These are phyloP conservation scores for Hyaloscypha finlandica DNA, from an alignment of 495 filamentous ascomycete genomes.

Conservation along the genomic window DNA sequence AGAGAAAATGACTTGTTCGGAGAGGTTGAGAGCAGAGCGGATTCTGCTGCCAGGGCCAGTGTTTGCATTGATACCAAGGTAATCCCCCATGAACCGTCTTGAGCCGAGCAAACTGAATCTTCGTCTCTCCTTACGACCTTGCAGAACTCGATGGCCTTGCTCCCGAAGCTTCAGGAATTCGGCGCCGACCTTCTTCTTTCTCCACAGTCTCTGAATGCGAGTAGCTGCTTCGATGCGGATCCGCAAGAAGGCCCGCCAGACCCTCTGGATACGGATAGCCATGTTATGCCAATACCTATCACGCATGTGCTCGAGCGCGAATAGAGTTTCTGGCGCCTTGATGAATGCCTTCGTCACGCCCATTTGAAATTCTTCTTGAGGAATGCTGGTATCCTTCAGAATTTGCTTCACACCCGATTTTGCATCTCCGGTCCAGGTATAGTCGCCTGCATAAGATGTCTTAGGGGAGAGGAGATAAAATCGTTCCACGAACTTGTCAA, in stretches of 20 bases:
- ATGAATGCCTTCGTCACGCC: conserved; percentile 97
- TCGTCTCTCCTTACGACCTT: conserved; percentile 85
- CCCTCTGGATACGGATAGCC: conserved; percentile 95
- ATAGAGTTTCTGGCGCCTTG: conserved; percentile 97
- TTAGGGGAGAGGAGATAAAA: conserved; percentile 96
- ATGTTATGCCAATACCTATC: conserved; percentile 99
- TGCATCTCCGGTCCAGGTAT: conserved; percentile 89
- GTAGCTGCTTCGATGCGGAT: conserved; percentile 92
- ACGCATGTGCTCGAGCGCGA: conserved; percentile 96
- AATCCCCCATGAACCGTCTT: conserved; percentile 92
- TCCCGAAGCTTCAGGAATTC: conserved; percentile 88
- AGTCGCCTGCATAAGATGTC: conserved; percentile 94
- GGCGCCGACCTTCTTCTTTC: conserved; percentile 82
- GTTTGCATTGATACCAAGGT: conserved; percentile 80
- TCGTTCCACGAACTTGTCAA: conserved; percentile 97
- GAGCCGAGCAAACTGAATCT: conserved; percentile 89
- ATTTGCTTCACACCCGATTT: conserved; percentile 90
- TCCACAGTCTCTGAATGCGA: conserved; percentile 93
- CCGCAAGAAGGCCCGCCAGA: conserved; percentile 93
- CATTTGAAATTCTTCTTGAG: conserved; percentile 94
- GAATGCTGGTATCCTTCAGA: conserved; percentile 92
- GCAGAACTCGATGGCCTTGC: conserved; percentile 81
- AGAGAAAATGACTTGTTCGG: conserved; percentile 82
- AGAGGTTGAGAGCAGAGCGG: conserved; percentile 65
- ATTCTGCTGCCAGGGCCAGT: conserved; percentile 83